Base-by-base conservation (phyloP, 2,329 filamentous ascomycete species). In the Colletotrichum acutatum region DNA sequence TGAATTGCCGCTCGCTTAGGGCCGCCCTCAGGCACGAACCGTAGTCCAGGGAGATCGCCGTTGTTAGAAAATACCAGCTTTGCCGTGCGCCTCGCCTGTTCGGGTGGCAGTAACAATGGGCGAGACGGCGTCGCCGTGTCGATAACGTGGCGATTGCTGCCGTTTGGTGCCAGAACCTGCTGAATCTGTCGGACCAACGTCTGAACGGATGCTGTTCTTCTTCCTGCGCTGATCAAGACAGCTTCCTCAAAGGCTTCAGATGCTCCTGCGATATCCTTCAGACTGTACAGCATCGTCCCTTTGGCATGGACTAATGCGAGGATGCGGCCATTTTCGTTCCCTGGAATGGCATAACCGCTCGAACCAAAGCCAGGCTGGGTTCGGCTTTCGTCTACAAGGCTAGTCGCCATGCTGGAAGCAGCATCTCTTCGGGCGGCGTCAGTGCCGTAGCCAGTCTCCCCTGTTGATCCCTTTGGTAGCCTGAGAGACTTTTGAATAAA, bases 301-400 rank as follows among this genome's bases (percentile, higher is more conserved):
- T 98, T 99, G 24, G 96, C 95, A 83, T 99, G 97, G 53, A 98
- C 91, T 19, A 99, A 88, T n/a, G 95, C 94, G 57, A 99, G 88
- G 78, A 99, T 95, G 72, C 97, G 91, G 9, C 96, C 97, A 80
- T 98, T 98, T 76, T 99, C 97, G 56, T 89, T 91, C 2, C 93
- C 95, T 5, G 95, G 90, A 56, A 99, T 92, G 16, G 91, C 90
- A 81, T 97, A 98, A 19, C 95, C 95, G 81, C 94, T 97, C 4
- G 92, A 92, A 1, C 80, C 82, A 74, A 82, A 82, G 1, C 79
- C 79, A 16, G 74, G 49, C 22, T 66, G 63, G 26, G 62, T 19
- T 12, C n/a, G 42, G 71, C 65, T 66, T 63, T 78, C 77, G 19
- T 78, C 77, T 68, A 68, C 73, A 42, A 26, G 32, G 16, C n/a